Conservation (phyloP, 2,329 filamentous ascomycete genomes). For the Nannizziopsis barbatae region DNA sequence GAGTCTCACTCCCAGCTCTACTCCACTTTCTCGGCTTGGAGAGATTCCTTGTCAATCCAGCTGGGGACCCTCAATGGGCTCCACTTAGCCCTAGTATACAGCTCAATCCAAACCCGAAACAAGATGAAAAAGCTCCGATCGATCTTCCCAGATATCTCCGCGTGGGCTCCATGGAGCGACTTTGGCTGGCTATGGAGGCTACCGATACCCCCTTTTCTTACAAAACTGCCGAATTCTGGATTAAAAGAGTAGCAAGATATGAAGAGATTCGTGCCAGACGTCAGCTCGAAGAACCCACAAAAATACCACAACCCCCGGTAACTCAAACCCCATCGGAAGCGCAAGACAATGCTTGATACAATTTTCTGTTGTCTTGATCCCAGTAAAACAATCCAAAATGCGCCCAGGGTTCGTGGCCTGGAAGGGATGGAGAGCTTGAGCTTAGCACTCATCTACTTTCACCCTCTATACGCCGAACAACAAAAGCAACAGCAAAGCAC, state of each 20-base stretch:
- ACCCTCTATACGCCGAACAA: too few relatives aligned
- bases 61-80: not conserved
- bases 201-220: conserved; percentile 10
- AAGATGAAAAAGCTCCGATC: not conserved
- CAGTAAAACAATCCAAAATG: too few relatives aligned
- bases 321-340: too few relatives aligned
- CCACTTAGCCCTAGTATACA: not conserved
- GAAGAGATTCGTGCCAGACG: too few relatives aligned
- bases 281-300: not conserved
- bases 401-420: too few relatives aligned
- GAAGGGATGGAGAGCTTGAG: too few relatives aligned
- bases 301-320: too few relatives aligned
- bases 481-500: too few relatives aligned
- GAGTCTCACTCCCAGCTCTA: conserved; percentile 7
- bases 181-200: conserved; percentile 13
- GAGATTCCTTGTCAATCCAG: not conserved
- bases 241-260: conserved; percentile 5
- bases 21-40: conserved; percentile 13
- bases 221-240: conserved; percentile 13
- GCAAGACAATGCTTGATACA: too few relatives aligned
- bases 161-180: conserved; percentile 13
- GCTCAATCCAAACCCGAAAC: not conserved
- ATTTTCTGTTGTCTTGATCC: too few relatives aligned
- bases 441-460: too few relatives aligned
- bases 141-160: conserved; percentile 10